Evolutionary conservation across 495 filamentous ascomycete genomes (phyloP), one percentile per base, ranked within the genome.

Genomic region (Opeltia flavorubescens): DNA sequence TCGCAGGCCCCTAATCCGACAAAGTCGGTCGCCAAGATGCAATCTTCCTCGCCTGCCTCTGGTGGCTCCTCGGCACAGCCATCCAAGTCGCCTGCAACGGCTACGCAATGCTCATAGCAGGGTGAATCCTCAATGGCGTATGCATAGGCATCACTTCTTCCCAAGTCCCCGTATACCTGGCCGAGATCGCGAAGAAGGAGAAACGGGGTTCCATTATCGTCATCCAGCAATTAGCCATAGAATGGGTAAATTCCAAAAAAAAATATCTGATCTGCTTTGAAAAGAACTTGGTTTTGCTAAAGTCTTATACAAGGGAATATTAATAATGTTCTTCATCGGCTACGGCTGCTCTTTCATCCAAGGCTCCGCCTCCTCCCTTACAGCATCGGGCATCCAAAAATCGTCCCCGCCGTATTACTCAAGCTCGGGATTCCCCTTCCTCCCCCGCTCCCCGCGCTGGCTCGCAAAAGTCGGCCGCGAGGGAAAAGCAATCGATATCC

Each of bases 81-180:
- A 62, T 86, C 13, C 81, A 86, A 60, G 76, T 76, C 41, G 65
- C 76, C 20, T 73, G 69, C 13, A 72, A 76, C 34, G 72, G 74
- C 46, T 61, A 73, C 8, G 78, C 73, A 21, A 72, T 77, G 53
- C 64, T 88, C 0, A 78, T 86, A 30, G 80, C 74, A 20, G 83
- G 83, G 3, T 77, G 82, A 15, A 68, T 85, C 11, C 60, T 87
- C 34, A 85, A 83, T 55, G 81, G 84, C 46, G 65, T 86, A 33
- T 75, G 75, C 35, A 81, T 86, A 44, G 82, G 81, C 48, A 78
- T 86, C 50, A 84, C 81, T 1, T 84, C 80, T 1, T 82, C 81
- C 1, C 82, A 86, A 53, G 83, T 85, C 0, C 81, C 78, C n/a
- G 83, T 87, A n/a, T 88, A 86, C 60, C 70, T 86, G 3, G 81